phyloP scores from a whole-genome alignment of 1,284 basidiomycete species.

The Boletellus deceptivus region DNA sequence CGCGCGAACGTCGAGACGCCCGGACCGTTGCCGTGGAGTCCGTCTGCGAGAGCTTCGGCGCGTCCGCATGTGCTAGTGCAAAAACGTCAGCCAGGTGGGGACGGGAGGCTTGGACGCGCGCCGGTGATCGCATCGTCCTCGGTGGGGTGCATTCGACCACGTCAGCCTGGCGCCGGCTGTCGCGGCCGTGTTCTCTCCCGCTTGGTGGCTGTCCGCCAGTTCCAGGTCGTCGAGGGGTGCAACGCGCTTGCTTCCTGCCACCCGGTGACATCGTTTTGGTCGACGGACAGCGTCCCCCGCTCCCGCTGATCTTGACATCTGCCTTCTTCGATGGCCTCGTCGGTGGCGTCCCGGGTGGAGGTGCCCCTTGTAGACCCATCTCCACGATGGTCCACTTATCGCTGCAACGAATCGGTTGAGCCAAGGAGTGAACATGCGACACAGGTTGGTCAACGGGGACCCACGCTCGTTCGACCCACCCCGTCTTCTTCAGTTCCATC shows the following conservation, averaged over 20 bases:
- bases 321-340: conserved; percentile 5
- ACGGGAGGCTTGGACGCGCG: conserved; percentile 1
- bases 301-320: neutral
- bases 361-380: conserved; percentile 16
- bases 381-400: conserved; percentile 31
- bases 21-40: neutral
- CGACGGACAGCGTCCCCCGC: neutral
- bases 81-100: conserved; percentile 17
- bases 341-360: conserved; percentile 7
- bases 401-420: conserved; percentile 3
- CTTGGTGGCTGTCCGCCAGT: neutral
- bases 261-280: neutral
- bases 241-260: neutral
- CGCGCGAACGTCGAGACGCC: conserved; percentile 1
- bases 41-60: neutral
- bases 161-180: neutral
- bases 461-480: conserved; percentile 31
- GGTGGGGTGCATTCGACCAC: conserved; percentile 1
- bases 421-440: too few species aligned
- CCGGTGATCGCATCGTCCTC: conserved; percentile 3
- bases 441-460: neutral
- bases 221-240: neutral
- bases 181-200: neutral
- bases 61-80: conserved; percentile 6
- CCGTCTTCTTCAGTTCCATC: conserved; percentile 30